Evolutionary conservation across 2,329 filamentous ascomycete genomes (phyloP).

Genomic region (Pezicula radicicola): DNA sequence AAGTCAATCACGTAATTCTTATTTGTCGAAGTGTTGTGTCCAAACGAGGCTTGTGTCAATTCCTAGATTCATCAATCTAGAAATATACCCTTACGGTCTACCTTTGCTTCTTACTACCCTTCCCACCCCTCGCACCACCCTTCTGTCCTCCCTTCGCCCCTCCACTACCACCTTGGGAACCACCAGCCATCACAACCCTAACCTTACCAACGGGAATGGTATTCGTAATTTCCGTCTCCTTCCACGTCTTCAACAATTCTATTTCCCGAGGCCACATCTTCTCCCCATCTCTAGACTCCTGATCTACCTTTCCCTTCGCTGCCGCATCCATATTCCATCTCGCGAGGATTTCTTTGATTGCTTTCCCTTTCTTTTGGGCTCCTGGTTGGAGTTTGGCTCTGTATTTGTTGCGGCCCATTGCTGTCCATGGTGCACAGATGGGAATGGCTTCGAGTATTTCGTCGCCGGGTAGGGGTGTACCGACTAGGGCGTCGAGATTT

Average conservation of each 20-base stretch:
- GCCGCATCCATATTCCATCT: conserved; percentile 68
- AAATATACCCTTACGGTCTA: not conserved
- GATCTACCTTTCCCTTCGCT: conserved; percentile 56
- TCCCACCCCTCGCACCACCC: conserved; percentile 22
- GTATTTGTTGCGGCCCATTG: conserved; percentile 75
- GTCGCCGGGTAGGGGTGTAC: conserved; percentile 75
- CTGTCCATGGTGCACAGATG: conserved; percentile 63
- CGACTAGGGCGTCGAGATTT: conserved; percentile 69
- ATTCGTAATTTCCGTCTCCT: conserved; percentile 78
- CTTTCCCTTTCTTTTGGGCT: conserved; percentile 87
- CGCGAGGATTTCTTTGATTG: conserved; percentile 83
- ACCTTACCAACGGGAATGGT: conserved; percentile 77
- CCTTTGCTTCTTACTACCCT: conserved; percentile 22
- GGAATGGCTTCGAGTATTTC: conserved; percentile 70
- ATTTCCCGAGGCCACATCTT: conserved; percentile 81
- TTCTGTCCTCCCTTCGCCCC: conserved; percentile 33
- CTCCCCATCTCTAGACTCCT: conserved; percentile 60
- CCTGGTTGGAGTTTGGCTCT: conserved; percentile 94
- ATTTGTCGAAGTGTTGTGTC: too few species aligned
- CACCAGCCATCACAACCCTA: conserved; percentile 71
- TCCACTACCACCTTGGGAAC: conserved; percentile 39
- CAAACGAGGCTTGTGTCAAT: too few species aligned
- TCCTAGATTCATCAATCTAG: too few species aligned
- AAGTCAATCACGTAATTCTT: too few species aligned
- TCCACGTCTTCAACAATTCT: conserved; percentile 79